A percentile compares a stretch with the other conserved stretches of the same genome.
Conservation (phyloP, 306 rosid genomes). For the Cicer chorassanicum region DNA sequence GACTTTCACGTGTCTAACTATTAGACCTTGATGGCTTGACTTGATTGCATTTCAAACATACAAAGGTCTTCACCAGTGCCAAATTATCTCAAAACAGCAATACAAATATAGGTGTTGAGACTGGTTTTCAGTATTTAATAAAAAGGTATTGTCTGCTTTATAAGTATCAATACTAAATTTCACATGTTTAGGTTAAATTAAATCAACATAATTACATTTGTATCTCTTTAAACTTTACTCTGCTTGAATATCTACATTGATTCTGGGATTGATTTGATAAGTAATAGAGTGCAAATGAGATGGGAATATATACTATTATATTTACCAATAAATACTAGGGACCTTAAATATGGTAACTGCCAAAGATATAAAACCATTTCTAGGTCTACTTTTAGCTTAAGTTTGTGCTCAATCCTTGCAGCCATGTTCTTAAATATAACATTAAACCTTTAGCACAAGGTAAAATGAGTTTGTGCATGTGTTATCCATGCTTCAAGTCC, state of each 20-base stretch:
- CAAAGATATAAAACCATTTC: slow-evolving; percentile 14
- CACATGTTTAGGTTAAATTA: too few species aligned
- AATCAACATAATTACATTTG: too few species aligned
- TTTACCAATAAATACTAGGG: neutral
- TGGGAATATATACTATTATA: neutral
- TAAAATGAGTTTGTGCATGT: neutral
- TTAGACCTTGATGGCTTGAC: slow-evolving; percentile 39
- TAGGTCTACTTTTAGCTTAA: slow-evolving; percentile 20
- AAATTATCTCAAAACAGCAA: neutral
- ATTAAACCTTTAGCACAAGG: neutral
- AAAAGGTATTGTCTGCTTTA: too few species aligned
- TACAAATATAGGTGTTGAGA: neutral
- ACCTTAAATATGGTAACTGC: neutral
- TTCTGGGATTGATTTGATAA: neutral
- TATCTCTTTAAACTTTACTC: too few species aligned
- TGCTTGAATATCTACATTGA: neutral
- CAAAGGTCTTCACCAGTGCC: neutral
- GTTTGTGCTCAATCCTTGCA: slow-evolving; percentile 9
- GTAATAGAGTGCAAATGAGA: slow-evolving; percentile 15
- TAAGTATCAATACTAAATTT: too few species aligned
- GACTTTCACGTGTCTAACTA: slow-evolving; percentile 27
- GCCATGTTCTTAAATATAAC: neutral
- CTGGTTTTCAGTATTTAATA: neutral
- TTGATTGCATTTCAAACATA: slow-evolving; percentile 14
- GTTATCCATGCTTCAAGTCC: neutral